Evolutionary conservation across 2,329 filamentous ascomycete species (phyloP).

Genomic region (Aotearoamyces nothofagi): DNA sequence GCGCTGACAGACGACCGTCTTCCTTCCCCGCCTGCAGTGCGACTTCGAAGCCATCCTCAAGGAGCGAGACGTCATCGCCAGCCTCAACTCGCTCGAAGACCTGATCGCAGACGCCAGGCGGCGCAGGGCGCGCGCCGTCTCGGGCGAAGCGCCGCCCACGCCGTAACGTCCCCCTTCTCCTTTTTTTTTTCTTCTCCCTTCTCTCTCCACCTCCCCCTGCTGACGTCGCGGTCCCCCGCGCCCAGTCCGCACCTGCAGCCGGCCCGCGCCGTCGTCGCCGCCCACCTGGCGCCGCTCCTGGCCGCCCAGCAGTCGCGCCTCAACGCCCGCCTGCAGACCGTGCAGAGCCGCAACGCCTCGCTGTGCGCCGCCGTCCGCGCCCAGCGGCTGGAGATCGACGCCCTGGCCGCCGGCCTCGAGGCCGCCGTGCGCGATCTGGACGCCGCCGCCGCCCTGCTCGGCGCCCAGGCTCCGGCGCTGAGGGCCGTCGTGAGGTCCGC

Average conservation of each 20-base stretch:
- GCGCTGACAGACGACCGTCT: slow-evolving; percentile 4
- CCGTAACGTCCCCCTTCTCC: not conserved
- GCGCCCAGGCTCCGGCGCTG: too few relatives aligned
- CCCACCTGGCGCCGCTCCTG: slow-evolving; percentile 38
- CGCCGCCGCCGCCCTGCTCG: slow-evolving; percentile 23
- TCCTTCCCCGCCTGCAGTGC: slow-evolving; percentile 25
- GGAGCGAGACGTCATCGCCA: slow-evolving; percentile 34
- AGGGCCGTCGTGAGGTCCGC: too few relatives aligned
- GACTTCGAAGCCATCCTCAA: slow-evolving; percentile 41
- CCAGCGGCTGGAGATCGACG: slow-evolving; percentile 39
- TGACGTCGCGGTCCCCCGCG: not conserved
- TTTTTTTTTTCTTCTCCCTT: not conserved
- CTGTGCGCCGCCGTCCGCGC: slow-evolving; percentile 33
- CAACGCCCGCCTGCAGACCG: slow-evolving; percentile 39
- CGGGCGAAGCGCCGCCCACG: too few relatives aligned
- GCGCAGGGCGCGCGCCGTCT: slow-evolving; percentile 19
- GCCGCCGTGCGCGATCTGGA: slow-evolving; percentile 36
- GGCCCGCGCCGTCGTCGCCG: slow-evolving; percentile 32
- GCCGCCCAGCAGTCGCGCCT: slow-evolving; percentile 37
- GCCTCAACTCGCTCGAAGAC: slow-evolving; percentile 42
- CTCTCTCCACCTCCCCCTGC: too few relatives aligned
- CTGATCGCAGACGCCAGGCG: slow-evolving; percentile 34
- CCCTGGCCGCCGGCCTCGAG: slow-evolving; percentile 33
- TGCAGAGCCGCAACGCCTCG: slow-evolving; percentile 38
- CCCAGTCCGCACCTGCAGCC: slow-evolving; percentile 39